These are phyloP conservation scores for Neonectria hederae DNA, from an alignment of 2,329 filamentous ascomycete species.

Conservation along the genomic window DNA sequence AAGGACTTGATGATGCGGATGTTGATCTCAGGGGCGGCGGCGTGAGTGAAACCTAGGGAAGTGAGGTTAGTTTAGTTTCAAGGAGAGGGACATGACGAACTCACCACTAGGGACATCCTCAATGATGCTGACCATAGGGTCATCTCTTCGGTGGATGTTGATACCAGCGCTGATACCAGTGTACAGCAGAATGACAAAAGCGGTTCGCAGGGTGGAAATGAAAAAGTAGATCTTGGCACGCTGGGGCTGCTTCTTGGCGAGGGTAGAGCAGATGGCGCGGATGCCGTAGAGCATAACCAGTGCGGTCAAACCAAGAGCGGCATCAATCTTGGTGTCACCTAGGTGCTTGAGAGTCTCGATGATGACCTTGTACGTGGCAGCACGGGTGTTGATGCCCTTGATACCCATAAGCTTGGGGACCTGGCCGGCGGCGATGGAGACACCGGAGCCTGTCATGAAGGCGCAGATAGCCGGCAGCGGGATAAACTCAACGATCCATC, in stretches of 20 bases:
- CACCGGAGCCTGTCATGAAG: slow-evolving; percentile 63
- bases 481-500: slow-evolving; percentile 65
- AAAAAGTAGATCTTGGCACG: slow-evolving; percentile 80
- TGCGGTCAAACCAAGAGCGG: slow-evolving; percentile 77
- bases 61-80: background rate
- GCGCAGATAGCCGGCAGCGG: slow-evolving; percentile 62
- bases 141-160: slow-evolving; percentile 66
- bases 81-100: slow-evolving; percentile 24
- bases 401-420: slow-evolving; percentile 62
- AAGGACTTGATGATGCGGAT: slow-evolving; percentile 69
- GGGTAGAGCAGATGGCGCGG: slow-evolving; percentile 67
- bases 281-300: slow-evolving; percentile 74
- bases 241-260: slow-evolving; percentile 73
- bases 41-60: slow-evolving; percentile 72
- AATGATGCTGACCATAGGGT: slow-evolving; percentile 71
- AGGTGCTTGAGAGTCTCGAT: slow-evolving; percentile 61
- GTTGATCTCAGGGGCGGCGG: slow-evolving; percentile 71
- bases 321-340: slow-evolving; percentile 67
- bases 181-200: slow-evolving; percentile 83
- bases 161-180: slow-evolving; percentile 78
- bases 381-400: slow-evolving; percentile 59
- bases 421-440: slow-evolving; percentile 62
- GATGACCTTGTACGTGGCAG: slow-evolving; percentile 59
- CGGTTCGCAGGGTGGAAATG: slow-evolving; percentile 78
- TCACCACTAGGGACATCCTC: slow-evolving; percentile 74